A percentile compares a stretch with the other conserved stretches of the same genome.
Evolutionary conservation across 345 rosid species (phyloP).

Genomic region (Raphanus raphanistrum): DNA sequence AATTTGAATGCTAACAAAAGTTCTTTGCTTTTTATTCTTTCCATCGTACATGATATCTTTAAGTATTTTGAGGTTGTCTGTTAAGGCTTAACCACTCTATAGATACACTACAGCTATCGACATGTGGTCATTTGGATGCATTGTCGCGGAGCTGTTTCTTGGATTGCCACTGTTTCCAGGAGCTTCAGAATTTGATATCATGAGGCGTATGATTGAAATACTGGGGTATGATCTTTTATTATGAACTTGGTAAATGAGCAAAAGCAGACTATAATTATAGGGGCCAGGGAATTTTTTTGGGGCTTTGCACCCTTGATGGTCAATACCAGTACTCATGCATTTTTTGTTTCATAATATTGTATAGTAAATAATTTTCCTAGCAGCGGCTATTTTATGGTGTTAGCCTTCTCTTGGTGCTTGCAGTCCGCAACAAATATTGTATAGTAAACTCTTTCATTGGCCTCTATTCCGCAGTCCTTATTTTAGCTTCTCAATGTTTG

Average conservation of each 20-base stretch:
- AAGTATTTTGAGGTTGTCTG: conserved; percentile 4
- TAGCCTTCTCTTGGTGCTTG: conserved; percentile 11
- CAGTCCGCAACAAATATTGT: background rate
- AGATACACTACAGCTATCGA: conserved; percentile 97
- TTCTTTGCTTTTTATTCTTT: background rate
- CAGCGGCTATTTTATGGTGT: background rate
- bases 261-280: conserved; percentile 26
- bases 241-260: conserved; percentile 14
- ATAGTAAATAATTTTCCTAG: background rate
- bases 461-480: conserved; percentile 13
- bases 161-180: conserved; percentile 98
- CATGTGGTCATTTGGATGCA: conserved; percentile 98
- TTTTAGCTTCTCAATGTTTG: conserved; percentile 3
- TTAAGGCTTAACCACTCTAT: conserved; percentile 49
- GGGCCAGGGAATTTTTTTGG: conserved; percentile 57
- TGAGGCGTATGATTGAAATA: conserved; percentile 85
- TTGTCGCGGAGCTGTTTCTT: conserved; percentile 94
- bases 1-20: conserved; percentile 5
- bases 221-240: conserved; percentile 66
- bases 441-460: background rate
- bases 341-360: background rate
- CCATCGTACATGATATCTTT: conserved; percentile 1
- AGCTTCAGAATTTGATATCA: conserved; percentile 95
- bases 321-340: conserved; percentile 5
- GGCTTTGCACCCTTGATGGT: background rate